These are phyloP conservation scores for Sesbania bispinosa DNA, from an alignment of 306 rosid genomes.

Conservation along the genomic window DNA sequence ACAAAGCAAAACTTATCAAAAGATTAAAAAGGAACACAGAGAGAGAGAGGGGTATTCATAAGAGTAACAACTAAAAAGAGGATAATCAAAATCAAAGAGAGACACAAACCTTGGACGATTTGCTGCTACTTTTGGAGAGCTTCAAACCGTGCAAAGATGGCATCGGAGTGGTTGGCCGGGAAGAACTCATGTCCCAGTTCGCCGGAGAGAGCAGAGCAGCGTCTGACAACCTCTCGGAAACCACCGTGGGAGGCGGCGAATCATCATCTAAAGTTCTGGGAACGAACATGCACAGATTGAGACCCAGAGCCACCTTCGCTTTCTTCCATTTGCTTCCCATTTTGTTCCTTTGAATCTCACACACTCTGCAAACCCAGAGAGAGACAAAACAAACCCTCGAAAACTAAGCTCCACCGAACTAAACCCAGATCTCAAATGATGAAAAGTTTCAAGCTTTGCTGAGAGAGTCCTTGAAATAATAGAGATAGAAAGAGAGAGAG, in stretches of 20 bases:
- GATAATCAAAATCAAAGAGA: not conserved
- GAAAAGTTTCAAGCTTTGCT: conserved; percentile 41
- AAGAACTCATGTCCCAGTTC: conserved; percentile 35
- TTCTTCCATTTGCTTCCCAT: conserved; percentile 99
- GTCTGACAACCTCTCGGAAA: conserved; percentile 67
- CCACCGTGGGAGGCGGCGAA: conserved; percentile 49
- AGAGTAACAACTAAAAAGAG: not conserved
- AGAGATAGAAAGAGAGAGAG: conserved; percentile 25
- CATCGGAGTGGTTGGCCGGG: conserved; percentile 33
- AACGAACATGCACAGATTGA: conserved; percentile 73
- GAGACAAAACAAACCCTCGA: not conserved
- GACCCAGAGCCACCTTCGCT: conserved; percentile 77
- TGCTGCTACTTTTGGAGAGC: conserved; percentile 45
- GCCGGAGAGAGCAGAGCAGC: conserved; percentile 85
- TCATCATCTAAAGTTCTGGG: conserved; percentile 77
- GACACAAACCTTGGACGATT: conserved; percentile 41
- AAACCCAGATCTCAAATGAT: conserved; percentile 72
- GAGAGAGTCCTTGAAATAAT: conserved; percentile 15
- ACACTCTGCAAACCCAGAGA: no score
- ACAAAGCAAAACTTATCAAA: conserved; percentile 7
- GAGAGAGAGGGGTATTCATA: not conserved
- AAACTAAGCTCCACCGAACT: conserved; percentile 17
- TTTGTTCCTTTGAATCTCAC: conserved; percentile 35
- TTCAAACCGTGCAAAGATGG: conserved; percentile 29
- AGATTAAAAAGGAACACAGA: not conserved